A percentile compares a stretch with the other conserved stretches of the same genome.
These are phyloP conservation scores for Suillus subluteus DNA, from an alignment of 768 basidiomycete genomes.

Conservation along the genomic window DNA sequence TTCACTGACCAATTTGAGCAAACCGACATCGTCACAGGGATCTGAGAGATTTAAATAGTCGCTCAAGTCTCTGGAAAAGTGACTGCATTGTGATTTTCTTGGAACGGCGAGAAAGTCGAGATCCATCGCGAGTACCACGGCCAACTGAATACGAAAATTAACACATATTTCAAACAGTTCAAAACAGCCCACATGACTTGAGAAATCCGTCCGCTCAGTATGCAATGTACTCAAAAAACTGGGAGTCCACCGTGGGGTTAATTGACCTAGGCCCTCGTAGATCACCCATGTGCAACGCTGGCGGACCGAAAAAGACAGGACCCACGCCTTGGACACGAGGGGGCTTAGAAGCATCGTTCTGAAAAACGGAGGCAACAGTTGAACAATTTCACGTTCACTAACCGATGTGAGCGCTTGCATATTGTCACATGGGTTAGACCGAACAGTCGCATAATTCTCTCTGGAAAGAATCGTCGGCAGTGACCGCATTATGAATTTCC, in stretches of 20 bases:
- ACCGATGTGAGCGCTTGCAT: too few species aligned
- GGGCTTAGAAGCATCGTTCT: background rate
- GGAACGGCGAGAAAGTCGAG: background rate
- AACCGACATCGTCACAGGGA: background rate
- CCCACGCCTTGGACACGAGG: background rate
- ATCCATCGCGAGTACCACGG: background rate
- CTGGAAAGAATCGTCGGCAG: slow-evolving; percentile 1
- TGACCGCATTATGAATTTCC: background rate
- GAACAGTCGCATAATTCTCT: slow-evolving; percentile 1
- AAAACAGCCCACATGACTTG: background rate
- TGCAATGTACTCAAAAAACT: background rate
- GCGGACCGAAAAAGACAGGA: background rate
- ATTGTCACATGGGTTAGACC: background rate
- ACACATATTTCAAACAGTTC: background rate
- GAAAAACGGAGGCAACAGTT: background rate
- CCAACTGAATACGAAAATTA: background rate
- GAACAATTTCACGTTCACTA: background rate
- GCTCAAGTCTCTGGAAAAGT: background rate
- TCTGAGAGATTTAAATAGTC: background rate
- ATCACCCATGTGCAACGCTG: background rate
- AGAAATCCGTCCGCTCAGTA: too few species aligned
- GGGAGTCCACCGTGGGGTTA: background rate
- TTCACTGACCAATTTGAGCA: background rate
- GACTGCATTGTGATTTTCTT: background rate
- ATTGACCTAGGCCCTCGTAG: background rate